A percentile compares a stretch with the other conserved stretches of the same genome.
Evolutionary conservation across 108 stramenopile species (phyloP).

Genomic region (Cylindrotheca closterium): DNA sequence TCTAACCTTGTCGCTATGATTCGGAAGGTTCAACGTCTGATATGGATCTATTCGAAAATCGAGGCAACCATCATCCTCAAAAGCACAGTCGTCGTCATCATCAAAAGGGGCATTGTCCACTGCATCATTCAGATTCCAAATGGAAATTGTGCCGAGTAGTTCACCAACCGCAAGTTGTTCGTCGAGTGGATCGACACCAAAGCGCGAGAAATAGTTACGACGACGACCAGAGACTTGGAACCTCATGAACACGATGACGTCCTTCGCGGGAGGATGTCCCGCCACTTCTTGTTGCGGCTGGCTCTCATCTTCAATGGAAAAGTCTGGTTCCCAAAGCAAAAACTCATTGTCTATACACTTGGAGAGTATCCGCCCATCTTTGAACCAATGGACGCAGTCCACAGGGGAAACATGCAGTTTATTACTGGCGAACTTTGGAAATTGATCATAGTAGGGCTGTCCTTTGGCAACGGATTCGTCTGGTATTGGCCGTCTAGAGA

Average conservation of each 20-base stretch:
- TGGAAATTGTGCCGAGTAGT: slow-evolving; percentile 52
- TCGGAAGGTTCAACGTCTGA: no score
- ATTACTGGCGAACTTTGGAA: slow-evolving; percentile 68
- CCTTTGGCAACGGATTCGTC: slow-evolving; percentile 5
- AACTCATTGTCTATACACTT: slow-evolving; percentile 66
- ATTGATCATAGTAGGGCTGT: slow-evolving; percentile 32
- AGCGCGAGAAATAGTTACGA: slow-evolving; percentile 39
- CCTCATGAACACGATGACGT: slow-evolving; percentile 15
- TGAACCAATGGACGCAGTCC: slow-evolving; percentile 81
- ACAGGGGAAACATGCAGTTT: slow-evolving; percentile 74
- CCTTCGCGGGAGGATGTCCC: slow-evolving; percentile 15
- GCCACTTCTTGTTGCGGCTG: no score
- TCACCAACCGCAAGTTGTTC: slow-evolving; percentile 70
- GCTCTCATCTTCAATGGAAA: no score
- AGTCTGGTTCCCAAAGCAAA: slow-evolving; percentile 84
- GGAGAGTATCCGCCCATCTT: slow-evolving; percentile 73
- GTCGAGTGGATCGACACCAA: slow-evolving; percentile 44
- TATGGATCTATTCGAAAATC: no score
- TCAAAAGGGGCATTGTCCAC: no score
- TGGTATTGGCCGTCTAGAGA: slow-evolving; percentile 2
- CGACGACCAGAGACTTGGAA: no score
- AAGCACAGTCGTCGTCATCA: no score
- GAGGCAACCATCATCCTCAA: no score
- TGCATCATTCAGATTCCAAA: slow-evolving; percentile 78
- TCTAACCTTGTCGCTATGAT: no score